Evolutionary conservation across 768 basidiomycete genomes (phyloP).

Genomic region (Pulveroboletus sp.): DNA sequence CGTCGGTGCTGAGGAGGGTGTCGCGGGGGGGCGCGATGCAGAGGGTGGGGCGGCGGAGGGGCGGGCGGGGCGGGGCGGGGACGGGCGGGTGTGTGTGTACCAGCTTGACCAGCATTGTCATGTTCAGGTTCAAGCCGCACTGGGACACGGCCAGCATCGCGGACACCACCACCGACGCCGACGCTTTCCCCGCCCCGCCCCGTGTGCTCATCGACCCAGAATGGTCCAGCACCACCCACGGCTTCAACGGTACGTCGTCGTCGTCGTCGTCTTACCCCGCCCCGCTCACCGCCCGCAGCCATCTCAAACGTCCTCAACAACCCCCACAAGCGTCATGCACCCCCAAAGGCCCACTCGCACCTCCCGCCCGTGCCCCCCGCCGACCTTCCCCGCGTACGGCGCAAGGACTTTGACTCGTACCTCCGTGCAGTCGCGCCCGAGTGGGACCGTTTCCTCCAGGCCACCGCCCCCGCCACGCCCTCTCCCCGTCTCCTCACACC

Average conservation of each 20-base stretch:
- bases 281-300: constrained; percentile 46
- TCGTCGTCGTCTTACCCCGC: background rate
- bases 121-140: constrained; percentile 57
- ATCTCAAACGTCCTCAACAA: constrained; percentile 94
- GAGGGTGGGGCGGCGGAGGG: constrained; percentile 44
- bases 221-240: constrained; percentile 82
- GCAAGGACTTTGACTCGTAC: constrained; percentile 85
- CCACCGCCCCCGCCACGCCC: constrained; percentile 29
- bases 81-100: constrained; percentile 46
- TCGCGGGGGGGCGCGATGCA: constrained; percentile 60
- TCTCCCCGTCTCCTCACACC: constrained; percentile 52
- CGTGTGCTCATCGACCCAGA: constrained; percentile 38
- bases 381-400: constrained; percentile 74
- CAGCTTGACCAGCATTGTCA: background rate
- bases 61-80: constrained; percentile 22
- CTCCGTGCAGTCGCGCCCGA: constrained; percentile 67
- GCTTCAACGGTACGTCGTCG: constrained; percentile 74
- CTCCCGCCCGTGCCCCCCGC: constrained; percentile 71
- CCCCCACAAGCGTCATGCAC: constrained; percentile 79
- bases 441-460: constrained; percentile 71
- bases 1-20: constrained; percentile 61
- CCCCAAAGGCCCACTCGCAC: constrained; percentile 83
- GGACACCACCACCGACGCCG: constrained; percentile 64
- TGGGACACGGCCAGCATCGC: constrained; percentile 82
- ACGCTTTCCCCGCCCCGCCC: constrained; percentile 48